A percentile compares a stretch with the other conserved stretches of the same genome.
Conservation (phyloP, 306 rosid species). For the Adenanthera pavonina region DNA sequence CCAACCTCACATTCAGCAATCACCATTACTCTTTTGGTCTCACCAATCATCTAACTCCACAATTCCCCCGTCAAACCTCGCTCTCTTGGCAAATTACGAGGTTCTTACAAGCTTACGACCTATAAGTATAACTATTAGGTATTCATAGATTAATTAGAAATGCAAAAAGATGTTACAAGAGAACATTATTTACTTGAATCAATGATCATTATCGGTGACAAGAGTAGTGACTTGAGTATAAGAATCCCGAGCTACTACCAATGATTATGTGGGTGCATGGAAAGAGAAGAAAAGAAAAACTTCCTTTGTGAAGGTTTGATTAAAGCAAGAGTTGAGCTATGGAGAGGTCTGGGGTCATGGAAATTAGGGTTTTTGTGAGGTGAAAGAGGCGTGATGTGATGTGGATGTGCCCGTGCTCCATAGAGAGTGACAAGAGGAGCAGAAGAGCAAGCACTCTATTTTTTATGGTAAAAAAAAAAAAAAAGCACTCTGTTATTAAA, state of each 20-base stretch:
- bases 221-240: not conserved
- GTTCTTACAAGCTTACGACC: not conserved
- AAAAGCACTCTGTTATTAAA: too few relatives aligned
- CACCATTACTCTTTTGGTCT: conserved; percentile 54
- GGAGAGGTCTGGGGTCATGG: not conserved
- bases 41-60: conserved; percentile 21
- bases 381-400: not conserved
- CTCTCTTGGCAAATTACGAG: conserved; percentile 8
- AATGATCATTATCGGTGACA: not conserved
- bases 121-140: conserved; percentile 2
- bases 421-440: not conserved
- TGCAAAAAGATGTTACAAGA: not conserved
- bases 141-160: conserved; percentile 31
- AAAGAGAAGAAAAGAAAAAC: not conserved
- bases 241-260: conserved; percentile 15
- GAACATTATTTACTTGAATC: conserved; percentile 28
- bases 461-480: too few relatives aligned
- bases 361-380: conserved; percentile 56
- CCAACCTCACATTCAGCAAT: conserved; percentile 72
- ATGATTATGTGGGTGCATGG: conserved; percentile 14
- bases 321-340: conserved; percentile 30
- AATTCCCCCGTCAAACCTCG: conserved; percentile 24
- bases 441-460: too few relatives aligned
- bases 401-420: not conserved
- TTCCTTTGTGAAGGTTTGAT: not conserved